A percentile compares a stretch with the other conserved stretches of the same genome.
These are phyloP conservation scores for Endoconidiophora laricicola DNA, from an alignment of 2,329 filamentous ascomycete species.

Conservation along the genomic window DNA sequence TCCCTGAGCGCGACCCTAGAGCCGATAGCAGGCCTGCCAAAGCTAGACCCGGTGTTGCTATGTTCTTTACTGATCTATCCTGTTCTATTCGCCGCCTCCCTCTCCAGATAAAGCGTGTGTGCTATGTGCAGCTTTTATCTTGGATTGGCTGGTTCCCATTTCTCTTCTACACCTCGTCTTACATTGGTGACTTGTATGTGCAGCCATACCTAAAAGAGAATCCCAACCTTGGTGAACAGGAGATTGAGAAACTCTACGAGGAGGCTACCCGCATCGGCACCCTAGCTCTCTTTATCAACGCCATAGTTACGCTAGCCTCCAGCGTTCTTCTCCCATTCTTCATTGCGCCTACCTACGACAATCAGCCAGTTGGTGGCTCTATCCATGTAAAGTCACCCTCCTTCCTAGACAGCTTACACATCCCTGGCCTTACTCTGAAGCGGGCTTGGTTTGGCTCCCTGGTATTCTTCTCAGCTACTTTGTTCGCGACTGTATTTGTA, in stretches of 20 bases:
- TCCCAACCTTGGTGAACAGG: constrained; percentile 56
- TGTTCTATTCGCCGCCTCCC: constrained; percentile 63
- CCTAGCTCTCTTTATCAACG: constrained; percentile 76
- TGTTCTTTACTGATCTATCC: constrained; percentile 67
- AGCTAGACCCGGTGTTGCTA: constrained; percentile 47
- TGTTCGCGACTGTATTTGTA: constrained; percentile 72
- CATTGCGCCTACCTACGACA: constrained; percentile 62
- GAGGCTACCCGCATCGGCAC: constrained; percentile 74
- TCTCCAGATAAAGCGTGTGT: constrained; percentile 67
- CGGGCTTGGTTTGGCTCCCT: constrained; percentile 76
- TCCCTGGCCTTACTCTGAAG: constrained; percentile 72
- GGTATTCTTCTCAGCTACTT: constrained; percentile 64
- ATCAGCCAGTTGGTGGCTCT: not conserved
- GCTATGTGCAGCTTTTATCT: constrained; percentile 65
- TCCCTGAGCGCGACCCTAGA: constrained; percentile 67
- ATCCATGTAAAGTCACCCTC: constrained; percentile 18
- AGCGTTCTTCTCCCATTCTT: constrained; percentile 77
- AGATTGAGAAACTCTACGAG: constrained; percentile 70
- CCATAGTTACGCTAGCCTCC: constrained; percentile 63
- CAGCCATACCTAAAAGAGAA: constrained; percentile 65
- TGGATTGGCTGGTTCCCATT: constrained; percentile 97
- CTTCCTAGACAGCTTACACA: constrained; percentile 46
- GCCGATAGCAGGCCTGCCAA: constrained; percentile 17
- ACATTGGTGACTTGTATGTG: constrained; percentile 82
- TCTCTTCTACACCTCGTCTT: constrained; percentile 88